Base-by-base conservation (phyloP, 2,329 filamentous ascomycete species). In the Endothia cerciana region DNA sequence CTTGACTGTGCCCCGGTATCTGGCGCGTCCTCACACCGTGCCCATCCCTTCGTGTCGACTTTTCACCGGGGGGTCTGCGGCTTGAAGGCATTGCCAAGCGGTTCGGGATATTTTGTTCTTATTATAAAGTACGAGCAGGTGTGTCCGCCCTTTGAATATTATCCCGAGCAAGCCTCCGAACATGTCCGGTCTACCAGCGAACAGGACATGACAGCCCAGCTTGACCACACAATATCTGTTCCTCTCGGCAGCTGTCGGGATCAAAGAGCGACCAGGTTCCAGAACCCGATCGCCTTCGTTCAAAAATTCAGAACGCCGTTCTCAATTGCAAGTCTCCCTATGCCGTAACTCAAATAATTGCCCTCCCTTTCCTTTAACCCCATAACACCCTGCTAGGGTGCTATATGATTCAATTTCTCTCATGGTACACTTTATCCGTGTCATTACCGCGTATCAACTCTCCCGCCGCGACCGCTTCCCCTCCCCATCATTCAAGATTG, bases 71-170 rank as follows among this genome's bases (percentile, higher is more conserved):
- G 33, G 33, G 33, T 36, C 33, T n/a, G n/a, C n/a, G 45, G 22
- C 25, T 22, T 51, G 13, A 5, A 11, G 25, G 4, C 28, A 28
- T 51, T 30, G 13, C 47, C 13, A 25, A 22, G 13, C 17, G 4
- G 6, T 22, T 51, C 13, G 47, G 25, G 13, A 49, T 49, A 22
- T 28, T 28, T 5, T 33, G 7, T 49, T 60, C 43, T 47, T 28
- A 60, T 60, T 60, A 45, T 49, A 28, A 47, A 49, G 28, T 60
- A 60, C 28, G 40, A 49, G 28, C 36, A 60, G 40, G 38, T 41
- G 25, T 19, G 4, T 5, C 13, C 15, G 8, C 7, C 28, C 56
- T 28, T 6, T 36, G 33, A 10, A 1, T 36, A 36, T 36, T 10
- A 5, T 36, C 33, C 33, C 10, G 33, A 10, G 6, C 33, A 36